phyloP scores from a whole-genome alignment of 2,329 filamentous ascomycete genomes.

The Lasiodiplodia hormozganensis region DNA sequence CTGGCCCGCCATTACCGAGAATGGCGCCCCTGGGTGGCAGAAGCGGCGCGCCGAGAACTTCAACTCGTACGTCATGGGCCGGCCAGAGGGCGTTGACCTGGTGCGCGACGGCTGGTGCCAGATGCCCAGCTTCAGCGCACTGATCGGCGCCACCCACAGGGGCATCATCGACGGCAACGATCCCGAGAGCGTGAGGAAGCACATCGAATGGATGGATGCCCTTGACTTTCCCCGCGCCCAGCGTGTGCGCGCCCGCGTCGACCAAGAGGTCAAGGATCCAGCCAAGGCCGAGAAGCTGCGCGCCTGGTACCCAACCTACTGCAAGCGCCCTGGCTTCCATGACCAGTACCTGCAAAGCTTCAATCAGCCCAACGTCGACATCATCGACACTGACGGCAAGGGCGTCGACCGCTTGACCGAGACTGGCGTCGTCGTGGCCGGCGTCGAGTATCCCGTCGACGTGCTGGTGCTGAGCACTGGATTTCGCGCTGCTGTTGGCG shows the following conservation, averaged over 20 bases:
- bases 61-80: conserved; percentile 46
- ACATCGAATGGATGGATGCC: conserved; percentile 43
- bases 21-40: conserved; percentile 57
- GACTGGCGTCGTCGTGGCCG: conserved; percentile 57
- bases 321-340: conserved; percentile 69
- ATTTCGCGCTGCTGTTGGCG: conserved; percentile 46
- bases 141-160: conserved; percentile 44
- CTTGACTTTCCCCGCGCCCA: conserved; percentile 55
- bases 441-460: conserved; percentile 57
- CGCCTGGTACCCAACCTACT: conserved; percentile 67
- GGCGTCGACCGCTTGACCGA: conserved; percentile 57
- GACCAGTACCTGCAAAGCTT: conserved; percentile 66
- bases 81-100: conserved; percentile 45
- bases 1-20: conserved; percentile 45
- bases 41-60: conserved; percentile 55
- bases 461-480: conserved; percentile 57
- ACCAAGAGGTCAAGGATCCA: conserved; percentile 59
- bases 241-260: conserved; percentile 53
- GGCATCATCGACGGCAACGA: conserved; percentile 31
- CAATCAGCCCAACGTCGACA: conserved; percentile 64
- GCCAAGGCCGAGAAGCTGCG: conserved; percentile 61
- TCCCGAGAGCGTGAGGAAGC: conserved; percentile 43
- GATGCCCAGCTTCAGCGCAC: conserved; percentile 42
- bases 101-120: conserved; percentile 58
- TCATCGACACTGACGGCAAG: conserved; percentile 66